Evolutionary conservation across 169 alveolate genomes (phyloP).

Genomic region (Eimeria praecox): DNA sequence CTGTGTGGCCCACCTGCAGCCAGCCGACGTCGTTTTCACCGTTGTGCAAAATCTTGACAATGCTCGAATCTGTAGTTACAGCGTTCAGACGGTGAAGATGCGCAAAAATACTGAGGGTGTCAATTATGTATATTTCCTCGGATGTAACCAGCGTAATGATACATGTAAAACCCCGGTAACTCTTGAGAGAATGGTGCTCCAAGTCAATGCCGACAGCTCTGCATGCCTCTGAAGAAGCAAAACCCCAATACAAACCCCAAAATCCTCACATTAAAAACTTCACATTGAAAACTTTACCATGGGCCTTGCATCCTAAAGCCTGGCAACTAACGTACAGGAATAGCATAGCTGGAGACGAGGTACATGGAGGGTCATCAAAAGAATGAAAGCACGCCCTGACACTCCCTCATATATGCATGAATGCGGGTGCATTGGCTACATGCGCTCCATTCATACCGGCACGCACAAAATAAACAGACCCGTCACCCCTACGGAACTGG

Average conservation of each 20-base stretch:
- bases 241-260: neutral
- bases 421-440: too few species aligned
- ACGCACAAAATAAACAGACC: too few species aligned
- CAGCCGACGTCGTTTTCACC: slow-evolving; percentile 94
- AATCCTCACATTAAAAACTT: neutral
- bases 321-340: too few species aligned
- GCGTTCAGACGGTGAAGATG: slow-evolving; percentile 86
- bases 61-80: slow-evolving; percentile 92
- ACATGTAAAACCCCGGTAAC: slow-evolving; percentile 95
- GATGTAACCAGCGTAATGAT: slow-evolving; percentile 92
- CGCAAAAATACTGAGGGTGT: slow-evolving; percentile 89
- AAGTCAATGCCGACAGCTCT: slow-evolving; percentile 92
- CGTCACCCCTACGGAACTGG: too few species aligned
- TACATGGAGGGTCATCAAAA: too few species aligned
- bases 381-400: too few species aligned
- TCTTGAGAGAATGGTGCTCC: slow-evolving; percentile 92
- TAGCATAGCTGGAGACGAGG: too few species aligned
- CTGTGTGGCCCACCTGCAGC: slow-evolving; percentile 85
- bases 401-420: too few species aligned
- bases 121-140: slow-evolving; percentile 92
- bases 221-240: neutral
- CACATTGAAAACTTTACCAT: too few species aligned
- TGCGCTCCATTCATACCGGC: too few species aligned
- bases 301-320: too few species aligned
- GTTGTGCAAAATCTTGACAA: slow-evolving; percentile 95